Conservation (phyloP, 495 filamentous ascomycete species). For the Monascus purpureus region DNA sequence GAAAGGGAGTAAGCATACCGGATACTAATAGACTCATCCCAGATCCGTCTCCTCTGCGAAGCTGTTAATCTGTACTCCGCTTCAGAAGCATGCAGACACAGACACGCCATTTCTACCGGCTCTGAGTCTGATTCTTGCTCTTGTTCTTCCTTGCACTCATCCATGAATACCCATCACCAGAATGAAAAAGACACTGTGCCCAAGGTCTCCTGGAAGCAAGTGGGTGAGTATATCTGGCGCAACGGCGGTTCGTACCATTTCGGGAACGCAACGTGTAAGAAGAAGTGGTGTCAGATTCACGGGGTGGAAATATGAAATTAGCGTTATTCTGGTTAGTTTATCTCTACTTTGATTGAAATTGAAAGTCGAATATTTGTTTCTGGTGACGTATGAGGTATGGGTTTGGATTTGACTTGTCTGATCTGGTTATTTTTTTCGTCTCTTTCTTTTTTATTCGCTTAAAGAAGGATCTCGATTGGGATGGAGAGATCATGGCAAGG, state of each 20-base stretch:
- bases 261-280: slow-evolving; percentile 77
- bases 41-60: slow-evolving; percentile 25
- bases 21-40: background rate
- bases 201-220: slow-evolving; percentile 72
- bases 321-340: background rate
- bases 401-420: background rate
- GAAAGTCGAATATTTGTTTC: no score
- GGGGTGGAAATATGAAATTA: slow-evolving; percentile 6
- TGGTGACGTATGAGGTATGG: no score
- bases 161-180: no score
- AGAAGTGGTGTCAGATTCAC: slow-evolving; percentile 47
- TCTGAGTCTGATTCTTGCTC: no score
- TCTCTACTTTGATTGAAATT: no score
- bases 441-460: no score
- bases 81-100: slow-evolving; percentile 1
- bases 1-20: background rate
- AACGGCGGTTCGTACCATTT: slow-evolving; percentile 74
- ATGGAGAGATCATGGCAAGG: no score
- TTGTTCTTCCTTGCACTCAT: no score
- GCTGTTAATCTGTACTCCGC: slow-evolving; percentile 21
- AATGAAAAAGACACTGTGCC: slow-evolving; percentile 8
- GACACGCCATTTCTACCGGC: slow-evolving; percentile 4
- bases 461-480: no score
- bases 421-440: background rate
- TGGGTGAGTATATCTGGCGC: slow-evolving; percentile 54